phyloP scores from a whole-genome alignment of 345 rosid species.

The Bruguiera sexangula region DNA sequence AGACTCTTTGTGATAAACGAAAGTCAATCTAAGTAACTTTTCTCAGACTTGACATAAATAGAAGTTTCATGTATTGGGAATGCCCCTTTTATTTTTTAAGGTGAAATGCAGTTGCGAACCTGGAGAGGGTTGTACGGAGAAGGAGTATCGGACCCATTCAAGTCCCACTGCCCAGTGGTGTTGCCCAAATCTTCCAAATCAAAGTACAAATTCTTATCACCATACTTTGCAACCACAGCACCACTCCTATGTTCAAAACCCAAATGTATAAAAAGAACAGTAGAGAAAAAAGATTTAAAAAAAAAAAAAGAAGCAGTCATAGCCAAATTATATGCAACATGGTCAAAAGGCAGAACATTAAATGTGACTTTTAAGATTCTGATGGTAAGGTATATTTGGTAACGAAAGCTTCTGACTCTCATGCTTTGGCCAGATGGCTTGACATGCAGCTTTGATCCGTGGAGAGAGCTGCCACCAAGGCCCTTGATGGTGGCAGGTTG shows the following conservation, averaged over 20 bases:
- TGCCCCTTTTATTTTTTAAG: not conserved
- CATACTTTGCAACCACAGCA: conserved; percentile 81
- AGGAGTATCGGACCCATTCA: conserved; percentile 96
- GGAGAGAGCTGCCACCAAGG: conserved; percentile 64
- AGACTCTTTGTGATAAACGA: no score
- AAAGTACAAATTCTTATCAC: conserved; percentile 95
- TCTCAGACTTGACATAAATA: no score
- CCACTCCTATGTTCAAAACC: conserved; percentile 38
- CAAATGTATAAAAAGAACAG: not conserved
- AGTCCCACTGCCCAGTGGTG: conserved; percentile 96
- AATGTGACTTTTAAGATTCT: not conserved
- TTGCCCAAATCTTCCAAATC: conserved; percentile 95
- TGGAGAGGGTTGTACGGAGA: conserved; percentile 93
- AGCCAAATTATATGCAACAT: no score
- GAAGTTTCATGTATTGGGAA: no score
- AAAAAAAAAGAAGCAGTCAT: not conserved
- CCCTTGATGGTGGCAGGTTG: conserved; percentile 69
- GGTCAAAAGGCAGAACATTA: no score
- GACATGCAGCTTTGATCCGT: conserved; percentile 65
- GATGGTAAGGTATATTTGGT: not conserved
- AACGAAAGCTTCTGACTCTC: conserved; percentile 54
- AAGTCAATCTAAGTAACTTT: no score
- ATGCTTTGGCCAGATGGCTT: conserved; percentile 61
- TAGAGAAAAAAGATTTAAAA: not conserved
- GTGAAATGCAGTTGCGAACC: conserved; percentile 33